A percentile compares a stretch with the other conserved stretches of the same genome.
Conservation (phyloP, 495 filamentous ascomycete species). For the Amniculicola lignicola region DNA sequence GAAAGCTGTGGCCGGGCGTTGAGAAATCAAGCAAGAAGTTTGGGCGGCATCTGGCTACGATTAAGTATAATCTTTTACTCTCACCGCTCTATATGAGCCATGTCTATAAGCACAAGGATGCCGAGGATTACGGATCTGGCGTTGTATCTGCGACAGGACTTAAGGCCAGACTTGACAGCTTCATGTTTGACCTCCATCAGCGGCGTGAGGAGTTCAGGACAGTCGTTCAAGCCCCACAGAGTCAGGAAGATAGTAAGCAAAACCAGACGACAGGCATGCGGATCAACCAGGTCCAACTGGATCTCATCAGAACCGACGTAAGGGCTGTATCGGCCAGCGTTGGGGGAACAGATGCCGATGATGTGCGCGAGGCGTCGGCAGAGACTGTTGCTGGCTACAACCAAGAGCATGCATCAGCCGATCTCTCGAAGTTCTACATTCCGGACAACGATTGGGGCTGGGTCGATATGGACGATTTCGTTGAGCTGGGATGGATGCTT, state of each 20-base stretch:
- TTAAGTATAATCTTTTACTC: constrained; percentile 92
- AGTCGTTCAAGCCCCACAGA: constrained; percentile 48
- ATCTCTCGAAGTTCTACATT: constrained; percentile 88
- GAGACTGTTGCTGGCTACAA: constrained; percentile 58
- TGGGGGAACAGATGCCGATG: constrained; percentile 65
- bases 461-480: constrained; percentile 99
- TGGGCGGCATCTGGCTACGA: constrained; percentile 89
- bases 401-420: constrained; percentile 52
- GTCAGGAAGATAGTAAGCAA: constrained; percentile 63
- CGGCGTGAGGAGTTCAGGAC: constrained; percentile 87
- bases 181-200: constrained; percentile 95
- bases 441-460: constrained; percentile 90
- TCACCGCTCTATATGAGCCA: constrained; percentile 93
- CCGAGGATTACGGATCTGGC: constrained; percentile 76
- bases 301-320: constrained; percentile 88
- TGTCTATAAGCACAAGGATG: constrained; percentile 97
- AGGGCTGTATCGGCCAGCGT: constrained; percentile 91
- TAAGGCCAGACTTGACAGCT: constrained; percentile 89
- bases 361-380: constrained; percentile 57
- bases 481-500: constrained; percentile 93
- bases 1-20: constrained; percentile 79
- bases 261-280: constrained; percentile 85
- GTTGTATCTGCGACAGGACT: constrained; percentile 86
- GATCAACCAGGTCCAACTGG: constrained; percentile 88
- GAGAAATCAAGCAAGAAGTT: constrained; percentile 99